Evolutionary conservation across 1,284 basidiomycete species (phyloP).

Genomic region (Ustilago shanxiensis): DNA sequence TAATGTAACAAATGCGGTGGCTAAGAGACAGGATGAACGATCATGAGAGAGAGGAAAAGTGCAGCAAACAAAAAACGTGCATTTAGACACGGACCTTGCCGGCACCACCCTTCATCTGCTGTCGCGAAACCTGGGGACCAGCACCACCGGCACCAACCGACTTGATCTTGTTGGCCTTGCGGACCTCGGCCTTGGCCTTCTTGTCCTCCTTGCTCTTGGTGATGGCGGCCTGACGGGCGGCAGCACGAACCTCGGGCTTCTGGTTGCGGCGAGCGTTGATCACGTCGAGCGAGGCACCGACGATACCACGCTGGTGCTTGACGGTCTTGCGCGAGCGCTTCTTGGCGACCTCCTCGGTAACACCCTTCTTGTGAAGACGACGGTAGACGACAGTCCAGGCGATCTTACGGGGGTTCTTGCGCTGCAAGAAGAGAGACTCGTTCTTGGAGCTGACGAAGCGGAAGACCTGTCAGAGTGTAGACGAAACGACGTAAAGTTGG

Average conservation of each 20-base stretch:
- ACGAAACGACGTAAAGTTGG: slow-evolving; percentile 15
- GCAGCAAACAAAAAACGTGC: slow-evolving; percentile 9
- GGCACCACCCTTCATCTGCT: slow-evolving; percentile 88
- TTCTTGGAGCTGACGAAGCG: slow-evolving; percentile 73
- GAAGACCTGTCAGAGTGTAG: slow-evolving; percentile 55
- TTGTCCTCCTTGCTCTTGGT: slow-evolving; percentile 92
- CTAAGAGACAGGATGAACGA: slow-evolving; percentile 5
- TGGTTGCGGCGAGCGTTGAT: slow-evolving; percentile 85
- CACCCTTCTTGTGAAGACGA: slow-evolving; percentile 99
- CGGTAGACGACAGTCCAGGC: slow-evolving; percentile 98
- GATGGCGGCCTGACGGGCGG: slow-evolving; percentile 86
- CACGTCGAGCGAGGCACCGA: slow-evolving; percentile 91
- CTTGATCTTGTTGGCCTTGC: slow-evolving; percentile 75
- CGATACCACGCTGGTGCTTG: slow-evolving; percentile 98
- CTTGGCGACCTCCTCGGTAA: slow-evolving; percentile 98
- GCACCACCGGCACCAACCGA: slow-evolving; percentile 67
- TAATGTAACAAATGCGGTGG: slow-evolving; percentile 49
- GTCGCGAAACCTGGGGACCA: slow-evolving; percentile 90
- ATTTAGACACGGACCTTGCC: slow-evolving; percentile 64
- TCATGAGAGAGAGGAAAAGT: neutral
- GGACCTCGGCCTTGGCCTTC: slow-evolving; percentile 75
- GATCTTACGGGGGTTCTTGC: slow-evolving; percentile 99
- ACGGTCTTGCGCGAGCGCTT: slow-evolving; percentile 96
- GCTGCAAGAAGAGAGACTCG: slow-evolving; percentile 96
- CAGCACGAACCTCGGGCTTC: slow-evolving; percentile 84